Evolutionary conservation across 73 alveolate species (phyloP).

Genomic region (Paramecium caudatum): DNA sequence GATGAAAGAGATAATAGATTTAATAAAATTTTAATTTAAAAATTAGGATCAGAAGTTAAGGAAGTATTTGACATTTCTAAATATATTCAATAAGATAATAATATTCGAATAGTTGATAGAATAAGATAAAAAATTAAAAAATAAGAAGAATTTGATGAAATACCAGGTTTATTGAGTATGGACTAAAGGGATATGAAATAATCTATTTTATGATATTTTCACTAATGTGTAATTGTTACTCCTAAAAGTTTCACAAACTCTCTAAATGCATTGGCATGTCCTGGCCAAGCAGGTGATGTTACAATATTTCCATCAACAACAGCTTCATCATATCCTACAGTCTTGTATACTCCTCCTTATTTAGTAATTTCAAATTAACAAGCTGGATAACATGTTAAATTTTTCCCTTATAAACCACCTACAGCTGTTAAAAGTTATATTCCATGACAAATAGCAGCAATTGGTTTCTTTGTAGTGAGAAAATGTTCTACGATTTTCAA

Average conservation of each 20-base stretch:
- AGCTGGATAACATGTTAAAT: slow-evolving; percentile 89
- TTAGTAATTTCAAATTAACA: slow-evolving; percentile 88
- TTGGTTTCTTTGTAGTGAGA: slow-evolving; percentile 88
- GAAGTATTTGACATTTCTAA: slow-evolving; percentile 48
- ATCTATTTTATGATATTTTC: slow-evolving; percentile 36
- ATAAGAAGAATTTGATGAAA: neutral
- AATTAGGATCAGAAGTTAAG: slow-evolving; percentile 32
- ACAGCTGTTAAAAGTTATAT: slow-evolving; percentile 89
- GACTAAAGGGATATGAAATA: neutral
- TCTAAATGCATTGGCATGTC: slow-evolving; percentile 87
- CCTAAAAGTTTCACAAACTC: slow-evolving; percentile 88
- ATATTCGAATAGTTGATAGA: neutral
- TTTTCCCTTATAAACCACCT: slow-evolving; percentile 85
- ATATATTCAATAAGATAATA: neutral
- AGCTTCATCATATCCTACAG: slow-evolving; percentile 87
- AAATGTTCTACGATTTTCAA: slow-evolving; percentile 87
- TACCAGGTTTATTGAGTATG: neutral
- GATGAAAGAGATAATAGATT: slow-evolving; percentile 34
- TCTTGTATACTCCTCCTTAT: slow-evolving; percentile 87
- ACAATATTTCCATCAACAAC: slow-evolving; percentile 93
- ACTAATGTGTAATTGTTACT: slow-evolving; percentile 77
- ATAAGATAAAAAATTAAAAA: neutral
- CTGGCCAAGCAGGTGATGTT: slow-evolving; percentile 94
- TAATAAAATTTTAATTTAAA: neutral
- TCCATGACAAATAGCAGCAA: slow-evolving; percentile 97